Conservation (phyloP, 2,329 filamentous ascomycete genomes). For the Huntiella abstrusa region DNA sequence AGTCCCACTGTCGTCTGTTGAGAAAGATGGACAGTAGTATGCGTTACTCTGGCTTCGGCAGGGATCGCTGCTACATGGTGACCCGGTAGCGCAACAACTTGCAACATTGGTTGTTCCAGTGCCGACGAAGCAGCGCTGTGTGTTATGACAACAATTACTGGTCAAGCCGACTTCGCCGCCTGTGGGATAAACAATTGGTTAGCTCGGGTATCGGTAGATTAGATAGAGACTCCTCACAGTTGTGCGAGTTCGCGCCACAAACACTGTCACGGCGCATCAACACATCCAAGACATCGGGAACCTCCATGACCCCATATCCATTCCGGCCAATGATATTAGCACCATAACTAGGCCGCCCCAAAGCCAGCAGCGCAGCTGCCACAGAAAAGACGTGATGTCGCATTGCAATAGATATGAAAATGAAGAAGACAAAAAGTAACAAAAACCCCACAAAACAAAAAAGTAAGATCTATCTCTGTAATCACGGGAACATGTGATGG, state of each 20-base stretch:
- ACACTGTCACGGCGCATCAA: not conserved
- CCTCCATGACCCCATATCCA: slow-evolving; percentile 1
- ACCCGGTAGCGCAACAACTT: slow-evolving; percentile 25
- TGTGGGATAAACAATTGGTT: slow-evolving; percentile 13
- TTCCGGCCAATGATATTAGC: not conserved
- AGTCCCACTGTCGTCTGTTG: slow-evolving; percentile 5
- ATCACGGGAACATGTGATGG: not conserved
- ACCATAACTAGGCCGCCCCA: not conserved
- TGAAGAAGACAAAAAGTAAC: not conserved
- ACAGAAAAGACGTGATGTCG: not conserved
- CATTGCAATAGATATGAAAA: not conserved
- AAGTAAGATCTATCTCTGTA: not conserved
- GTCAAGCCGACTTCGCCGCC: slow-evolving; percentile 24
- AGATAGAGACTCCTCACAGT: not conserved
- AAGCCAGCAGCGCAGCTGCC: not conserved
- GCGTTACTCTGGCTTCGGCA: slow-evolving; percentile 17
- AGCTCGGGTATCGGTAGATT: not conserved
- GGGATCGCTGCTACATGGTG: slow-evolving; percentile 21
- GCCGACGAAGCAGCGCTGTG: slow-evolving; percentile 27
- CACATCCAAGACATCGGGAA: not conserved
- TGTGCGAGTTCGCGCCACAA: slow-evolving; percentile 1
- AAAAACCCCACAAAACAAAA: not conserved
- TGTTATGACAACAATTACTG: slow-evolving; percentile 24
- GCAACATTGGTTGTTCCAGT: slow-evolving; percentile 14
- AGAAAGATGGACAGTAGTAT: slow-evolving; percentile 14